phyloP scores from a whole-genome alignment of 2,329 filamentous ascomycete genomes.

The Beauveria caledonica region DNA sequence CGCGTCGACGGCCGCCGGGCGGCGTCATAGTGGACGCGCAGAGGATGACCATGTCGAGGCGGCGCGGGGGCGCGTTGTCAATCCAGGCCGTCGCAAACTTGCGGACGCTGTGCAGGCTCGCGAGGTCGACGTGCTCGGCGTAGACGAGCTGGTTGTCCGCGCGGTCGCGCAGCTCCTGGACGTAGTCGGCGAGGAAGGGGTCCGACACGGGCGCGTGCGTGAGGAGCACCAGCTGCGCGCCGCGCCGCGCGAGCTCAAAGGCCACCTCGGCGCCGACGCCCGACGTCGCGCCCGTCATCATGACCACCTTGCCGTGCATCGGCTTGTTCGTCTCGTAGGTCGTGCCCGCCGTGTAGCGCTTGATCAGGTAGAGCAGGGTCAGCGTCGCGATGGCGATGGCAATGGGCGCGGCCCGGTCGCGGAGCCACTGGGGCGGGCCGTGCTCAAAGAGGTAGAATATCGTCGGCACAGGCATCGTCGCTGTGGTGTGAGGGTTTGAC shows the following conservation, averaged over 20 bases:
- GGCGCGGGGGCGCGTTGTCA: slow-evolving; percentile 81
- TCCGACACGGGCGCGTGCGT: slow-evolving; percentile 76
- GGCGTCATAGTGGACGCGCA: slow-evolving; percentile 75
- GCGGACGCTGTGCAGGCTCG: slow-evolving; percentile 82
- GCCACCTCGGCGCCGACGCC: slow-evolving; percentile 78
- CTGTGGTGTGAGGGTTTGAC: background rate
- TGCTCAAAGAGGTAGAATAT: slow-evolving; percentile 37
- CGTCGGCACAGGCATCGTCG: slow-evolving; percentile 45
- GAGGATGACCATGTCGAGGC: slow-evolving; percentile 84
- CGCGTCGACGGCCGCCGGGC: slow-evolving; percentile 47
- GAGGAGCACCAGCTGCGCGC: slow-evolving; percentile 84
- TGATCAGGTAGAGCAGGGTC: slow-evolving; percentile 41
- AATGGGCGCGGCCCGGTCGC: slow-evolving; percentile 34
- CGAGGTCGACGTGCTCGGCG: slow-evolving; percentile 86
- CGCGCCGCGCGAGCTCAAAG: slow-evolving; percentile 65
- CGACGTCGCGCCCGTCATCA: slow-evolving; percentile 91
- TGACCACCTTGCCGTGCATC: slow-evolving; percentile 88
- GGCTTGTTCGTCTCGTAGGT: slow-evolving; percentile 66
- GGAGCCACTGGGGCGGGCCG: slow-evolving; percentile 42
- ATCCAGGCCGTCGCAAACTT: slow-evolving; percentile 97
- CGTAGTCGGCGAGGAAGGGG: slow-evolving; percentile 84
- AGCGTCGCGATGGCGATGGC: slow-evolving; percentile 29
- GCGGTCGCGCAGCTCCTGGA: slow-evolving; percentile 72
- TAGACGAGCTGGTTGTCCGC: slow-evolving; percentile 85
- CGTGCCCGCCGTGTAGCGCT: slow-evolving; percentile 71